A percentile compares a stretch with the other conserved stretches of the same genome.
These are phyloP conservation scores for Gossypium australe DNA, from an alignment of 345 rosid genomes.

Conservation along the genomic window DNA sequence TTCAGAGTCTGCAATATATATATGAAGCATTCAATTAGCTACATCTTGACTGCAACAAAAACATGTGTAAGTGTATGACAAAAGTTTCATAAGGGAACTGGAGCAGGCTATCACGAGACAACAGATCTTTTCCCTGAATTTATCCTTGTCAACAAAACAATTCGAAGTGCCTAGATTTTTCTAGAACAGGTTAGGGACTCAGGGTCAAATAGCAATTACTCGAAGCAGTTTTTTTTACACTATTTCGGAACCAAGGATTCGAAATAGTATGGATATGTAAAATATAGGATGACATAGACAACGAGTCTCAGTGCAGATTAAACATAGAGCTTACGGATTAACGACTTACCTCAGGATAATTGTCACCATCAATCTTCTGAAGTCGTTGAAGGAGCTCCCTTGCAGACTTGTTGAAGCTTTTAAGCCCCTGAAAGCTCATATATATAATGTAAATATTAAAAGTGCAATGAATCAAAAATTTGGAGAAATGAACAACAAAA, in stretches of 20 bases:
- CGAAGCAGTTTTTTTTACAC: neutral
- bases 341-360: slow-evolving; percentile 80
- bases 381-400: slow-evolving; percentile 71
- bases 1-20: slow-evolving; percentile 53
- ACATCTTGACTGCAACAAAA: neutral
- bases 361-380: slow-evolving; percentile 80
- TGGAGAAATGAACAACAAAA: neutral
- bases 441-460: neutral
- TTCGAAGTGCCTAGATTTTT: neutral
- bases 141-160: too few relatives aligned
- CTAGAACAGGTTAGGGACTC: too few relatives aligned
- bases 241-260: neutral
- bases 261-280: neutral
- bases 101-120: neutral
- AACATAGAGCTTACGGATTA: neutral
- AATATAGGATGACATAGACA: neutral
- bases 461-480: neutral
- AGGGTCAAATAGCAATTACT: too few relatives aligned
- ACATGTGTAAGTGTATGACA: neutral
- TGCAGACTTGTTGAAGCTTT: slow-evolving; percentile 74
- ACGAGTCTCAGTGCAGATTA: neutral
- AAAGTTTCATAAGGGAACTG: neutral
- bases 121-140: too few relatives aligned
- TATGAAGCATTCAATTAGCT: slow-evolving; percentile 19
- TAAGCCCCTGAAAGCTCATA: slow-evolving; percentile 58